These are phyloP conservation scores for Fusarium oligoseptatum DNA, from an alignment of 2,329 filamentous ascomycete species.

Conservation along the genomic window DNA sequence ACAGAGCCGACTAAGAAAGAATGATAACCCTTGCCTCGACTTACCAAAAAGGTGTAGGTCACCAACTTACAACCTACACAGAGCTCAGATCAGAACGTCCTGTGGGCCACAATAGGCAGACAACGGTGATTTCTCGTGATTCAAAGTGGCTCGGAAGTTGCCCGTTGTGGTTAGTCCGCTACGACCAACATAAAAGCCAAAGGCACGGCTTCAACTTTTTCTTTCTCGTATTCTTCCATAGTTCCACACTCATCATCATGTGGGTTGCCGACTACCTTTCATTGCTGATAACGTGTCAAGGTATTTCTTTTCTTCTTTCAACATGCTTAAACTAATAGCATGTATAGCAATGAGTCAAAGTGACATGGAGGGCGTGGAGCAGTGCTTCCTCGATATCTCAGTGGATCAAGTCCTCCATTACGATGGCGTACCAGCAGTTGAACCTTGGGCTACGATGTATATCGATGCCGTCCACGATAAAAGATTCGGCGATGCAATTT, in stretches of 20 bases:
- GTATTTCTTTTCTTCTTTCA: neutral
- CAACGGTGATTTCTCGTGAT: neutral
- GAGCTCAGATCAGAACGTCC: neutral
- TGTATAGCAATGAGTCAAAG: neutral
- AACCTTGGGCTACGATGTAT: slow-evolving; percentile 43
- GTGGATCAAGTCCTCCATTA: slow-evolving; percentile 4
- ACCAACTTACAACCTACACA: neutral
- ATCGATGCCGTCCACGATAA: neutral
- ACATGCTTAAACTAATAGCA: neutral
- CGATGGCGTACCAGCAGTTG: slow-evolving; percentile 46
- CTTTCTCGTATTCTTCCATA: neutral
- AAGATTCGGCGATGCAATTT: slow-evolving; percentile 14
- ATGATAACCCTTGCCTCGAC: neutral
- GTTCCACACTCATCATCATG: neutral
- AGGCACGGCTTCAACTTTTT: neutral
- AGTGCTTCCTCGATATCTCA: slow-evolving; percentile 11
- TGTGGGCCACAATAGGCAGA: neutral
- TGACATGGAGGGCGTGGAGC: neutral
- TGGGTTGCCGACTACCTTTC: neutral
- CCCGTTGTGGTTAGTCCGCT: neutral
- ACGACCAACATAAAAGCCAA: neutral
- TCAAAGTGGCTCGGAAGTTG: neutral
- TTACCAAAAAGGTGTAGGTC: neutral
- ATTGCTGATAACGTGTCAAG: neutral
- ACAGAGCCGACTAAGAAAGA: neutral